Evolutionary conservation across 148 eudicot genomes (phyloP).

Genomic region (Vaccinium myrtillus): DNA sequence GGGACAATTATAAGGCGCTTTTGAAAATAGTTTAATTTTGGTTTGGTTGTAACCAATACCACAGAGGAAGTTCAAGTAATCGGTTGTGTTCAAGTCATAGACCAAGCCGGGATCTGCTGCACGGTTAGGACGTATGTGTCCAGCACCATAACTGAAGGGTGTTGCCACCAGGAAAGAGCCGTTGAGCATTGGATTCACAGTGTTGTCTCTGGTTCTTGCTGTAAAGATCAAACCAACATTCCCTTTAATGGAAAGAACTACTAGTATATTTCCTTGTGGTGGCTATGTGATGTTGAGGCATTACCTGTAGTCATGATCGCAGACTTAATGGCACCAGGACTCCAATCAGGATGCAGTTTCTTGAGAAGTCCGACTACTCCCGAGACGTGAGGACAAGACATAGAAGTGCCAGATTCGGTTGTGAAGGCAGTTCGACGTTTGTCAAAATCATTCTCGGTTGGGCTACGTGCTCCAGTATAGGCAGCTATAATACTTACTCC

Average conservation of each 20-base stretch:
- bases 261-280: not conserved
- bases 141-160: constrained; percentile 56
- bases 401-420: constrained; percentile 58
- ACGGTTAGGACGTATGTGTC: constrained; percentile 54
- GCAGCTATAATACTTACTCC: constrained; percentile 74
- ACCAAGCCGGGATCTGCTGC: constrained; percentile 68
- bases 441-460: constrained; percentile 28
- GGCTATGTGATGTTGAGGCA: no score
- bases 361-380: constrained; percentile 64
- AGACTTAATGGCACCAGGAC: constrained; percentile 61
- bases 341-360: constrained; percentile 56
- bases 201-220: constrained; percentile 60
- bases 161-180: constrained; percentile 20
- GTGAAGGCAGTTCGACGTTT: constrained; percentile 32
- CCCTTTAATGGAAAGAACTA: not conserved
- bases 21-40: constrained; percentile 22
- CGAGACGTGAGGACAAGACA: constrained; percentile 75
- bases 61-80: constrained; percentile 63
- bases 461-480: constrained; percentile 36
- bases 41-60: constrained; percentile 47
- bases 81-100: constrained; percentile 39
- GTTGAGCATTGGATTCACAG: constrained; percentile 31
- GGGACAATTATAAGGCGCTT: constrained; percentile 32
- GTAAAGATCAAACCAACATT: constrained; percentile 14
- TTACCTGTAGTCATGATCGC: constrained; percentile 78